Evolutionary conservation across 2,329 filamentous ascomycete genomes (phyloP), one percentile per base, ranked within the genome.

Genomic region (Alternaria brassicicola): DNA sequence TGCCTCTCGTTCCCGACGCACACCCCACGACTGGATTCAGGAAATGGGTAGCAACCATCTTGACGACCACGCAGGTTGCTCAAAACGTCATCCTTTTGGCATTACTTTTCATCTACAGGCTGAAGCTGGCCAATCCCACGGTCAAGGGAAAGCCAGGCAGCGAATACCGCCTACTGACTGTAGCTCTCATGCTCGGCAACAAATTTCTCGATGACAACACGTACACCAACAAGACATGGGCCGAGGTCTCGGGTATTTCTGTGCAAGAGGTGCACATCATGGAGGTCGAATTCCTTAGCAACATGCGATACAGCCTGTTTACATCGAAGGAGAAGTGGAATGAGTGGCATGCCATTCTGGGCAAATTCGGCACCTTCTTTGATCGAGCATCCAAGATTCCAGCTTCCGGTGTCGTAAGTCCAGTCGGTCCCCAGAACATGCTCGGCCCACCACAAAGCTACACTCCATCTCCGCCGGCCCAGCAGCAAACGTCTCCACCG

Each of bases 161-260:
- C 76, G 95, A 98, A 76, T 98, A 95, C 73, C 85, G 95, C 17
- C 82, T 99, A 23, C 83, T 98, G 71, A 98, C 95, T 0, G 93
- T 98, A 47, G 95, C 95, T 23, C 81, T 99, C 66, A 99, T 99
- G 95, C 83, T 99, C 59, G 94, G 93, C 61, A 99, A 99, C 78
- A 99, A 99, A 81, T 99, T 98, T 75, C 81, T 99, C 69, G 95
- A 99, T 74, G 95, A 99, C 78, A 99, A 98, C 77, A 98, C 95
- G 0, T 99, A 99, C 79, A 98, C 95, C 35, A 99, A 99, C 82
- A 97, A 98, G 82, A 99, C 95, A 0, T 99, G 95, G 95, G 95
- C 94, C 2, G 95, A 99, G 71, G 95, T 99, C 10, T 98, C 95
- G 1, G 91, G 91, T 42, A 97, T 99, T 61, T 88, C 91, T 1